Percentiles rank a stretch among this genome's conserved stretches.
phyloP scores from a whole-genome alignment of 2,329 filamentous ascomycete species.

The Xylariaceae sp. region DNA sequence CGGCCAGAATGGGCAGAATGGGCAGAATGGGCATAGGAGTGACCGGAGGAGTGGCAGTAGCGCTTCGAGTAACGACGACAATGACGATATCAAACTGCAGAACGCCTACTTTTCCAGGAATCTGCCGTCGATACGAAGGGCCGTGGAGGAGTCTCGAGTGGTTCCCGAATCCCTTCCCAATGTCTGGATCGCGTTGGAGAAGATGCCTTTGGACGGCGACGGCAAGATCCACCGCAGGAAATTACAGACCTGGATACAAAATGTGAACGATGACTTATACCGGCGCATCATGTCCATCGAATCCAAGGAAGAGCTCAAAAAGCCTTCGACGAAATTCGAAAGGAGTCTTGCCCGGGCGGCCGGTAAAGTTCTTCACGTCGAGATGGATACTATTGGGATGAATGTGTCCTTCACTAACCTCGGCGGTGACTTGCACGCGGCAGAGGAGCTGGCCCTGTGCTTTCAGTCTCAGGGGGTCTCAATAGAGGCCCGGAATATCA shows the following conservation, averaged over 20 bases:
- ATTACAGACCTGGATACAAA: slow-evolving; percentile 50
- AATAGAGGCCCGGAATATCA: slow-evolving; percentile 34
- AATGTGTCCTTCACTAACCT: slow-evolving; percentile 38
- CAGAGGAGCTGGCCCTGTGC: slow-evolving; percentile 36
- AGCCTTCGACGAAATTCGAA: slow-evolving; percentile 36
- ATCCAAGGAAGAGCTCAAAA: slow-evolving; percentile 32
- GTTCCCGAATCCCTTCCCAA: slow-evolving; percentile 36
- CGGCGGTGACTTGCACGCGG: slow-evolving; percentile 37
- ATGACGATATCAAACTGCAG: slow-evolving; percentile 35
- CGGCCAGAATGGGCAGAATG: neutral
- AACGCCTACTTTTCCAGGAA: slow-evolving; percentile 38
- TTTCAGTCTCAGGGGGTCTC: slow-evolving; percentile 37
- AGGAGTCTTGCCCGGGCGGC: slow-evolving; percentile 36
- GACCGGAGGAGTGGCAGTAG: neutral
- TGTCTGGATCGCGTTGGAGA: slow-evolving; percentile 44
- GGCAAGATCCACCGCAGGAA: slow-evolving; percentile 39
- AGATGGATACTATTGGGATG: slow-evolving; percentile 37
- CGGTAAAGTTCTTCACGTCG: slow-evolving; percentile 35
- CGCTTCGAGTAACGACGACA: slow-evolving; percentile 18
- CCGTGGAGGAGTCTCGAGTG: slow-evolving; percentile 33
- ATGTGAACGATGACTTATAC: slow-evolving; percentile 43
- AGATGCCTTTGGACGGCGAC: slow-evolving; percentile 39
- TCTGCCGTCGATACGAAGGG: slow-evolving; percentile 37
- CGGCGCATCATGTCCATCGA: slow-evolving; percentile 42
- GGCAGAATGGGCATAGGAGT: neutral